Conservation (phyloP, 2,329 filamentous ascomycete genomes). For the Epichloe sp. region DNA sequence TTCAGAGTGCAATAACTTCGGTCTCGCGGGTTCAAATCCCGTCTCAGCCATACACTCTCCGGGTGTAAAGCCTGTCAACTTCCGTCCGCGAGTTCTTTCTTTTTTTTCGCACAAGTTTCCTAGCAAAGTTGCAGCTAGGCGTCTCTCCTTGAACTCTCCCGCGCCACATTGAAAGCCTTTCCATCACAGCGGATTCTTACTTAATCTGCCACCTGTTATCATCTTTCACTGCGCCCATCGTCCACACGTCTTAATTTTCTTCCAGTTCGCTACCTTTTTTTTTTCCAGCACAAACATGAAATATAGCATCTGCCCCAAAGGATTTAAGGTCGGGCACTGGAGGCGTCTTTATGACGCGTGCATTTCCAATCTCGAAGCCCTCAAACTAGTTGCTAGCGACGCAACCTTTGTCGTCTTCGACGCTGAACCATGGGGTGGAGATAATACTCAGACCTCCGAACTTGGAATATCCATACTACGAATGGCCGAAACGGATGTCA, state of each 20-base stretch:
- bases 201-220: background rate
- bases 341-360: background rate
- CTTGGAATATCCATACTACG: background rate
- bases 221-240: background rate
- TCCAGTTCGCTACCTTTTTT: background rate
- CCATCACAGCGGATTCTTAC: background rate
- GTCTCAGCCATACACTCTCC: too few species aligned
- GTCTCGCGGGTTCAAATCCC: too few species aligned
- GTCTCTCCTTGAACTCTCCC: background rate
- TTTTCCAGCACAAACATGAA: background rate
- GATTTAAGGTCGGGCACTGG: background rate
- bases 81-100: too few species aligned
- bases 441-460: background rate
- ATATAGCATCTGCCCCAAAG: background rate
- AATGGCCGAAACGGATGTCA: background rate
- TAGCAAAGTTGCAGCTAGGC: background rate
- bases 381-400: background rate
- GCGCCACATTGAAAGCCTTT: background rate
- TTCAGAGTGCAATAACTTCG: too few species aligned
- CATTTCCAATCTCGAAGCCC: background rate
- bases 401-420: background rate
- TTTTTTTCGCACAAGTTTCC: background rate
- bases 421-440: background rate
- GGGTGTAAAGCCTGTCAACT: too few species aligned
- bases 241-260: background rate